A percentile compares a stretch with the other conserved stretches of the same genome.
phyloP scores from a whole-genome alignment of 768 basidiomycete genomes.

The Macrolepiota fuliginosa region DNA sequence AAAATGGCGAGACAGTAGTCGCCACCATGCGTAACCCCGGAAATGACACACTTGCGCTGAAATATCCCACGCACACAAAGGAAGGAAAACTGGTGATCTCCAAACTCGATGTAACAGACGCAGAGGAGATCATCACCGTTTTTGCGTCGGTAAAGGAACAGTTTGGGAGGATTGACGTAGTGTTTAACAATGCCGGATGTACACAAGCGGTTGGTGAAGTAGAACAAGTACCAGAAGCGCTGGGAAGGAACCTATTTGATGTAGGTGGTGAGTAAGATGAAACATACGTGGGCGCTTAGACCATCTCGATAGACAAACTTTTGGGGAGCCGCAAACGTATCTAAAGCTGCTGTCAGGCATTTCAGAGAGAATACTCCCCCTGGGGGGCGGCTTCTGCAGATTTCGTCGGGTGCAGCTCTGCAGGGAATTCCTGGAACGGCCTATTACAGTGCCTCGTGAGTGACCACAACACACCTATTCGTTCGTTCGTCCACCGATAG shows the following conservation, averaged over 20 bases:
- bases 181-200: conserved; percentile 37
- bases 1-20: conserved; percentile 35
- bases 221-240: conserved; percentile 33
- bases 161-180: conserved; percentile 34
- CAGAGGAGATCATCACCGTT: conserved; percentile 25
- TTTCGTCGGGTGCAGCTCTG: conserved; percentile 30
- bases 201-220: conserved; percentile 29
- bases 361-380: conserved; percentile 39
- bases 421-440: conserved; percentile 24
- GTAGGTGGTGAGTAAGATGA: conserved; percentile 8
- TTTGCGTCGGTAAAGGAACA: conserved; percentile 27
- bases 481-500: background rate
- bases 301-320: conserved; percentile 21
- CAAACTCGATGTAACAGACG: conserved; percentile 33
- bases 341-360: conserved; percentile 27
- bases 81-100: conserved; percentile 29
- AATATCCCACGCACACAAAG: conserved; percentile 20
- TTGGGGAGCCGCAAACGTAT: conserved; percentile 33
- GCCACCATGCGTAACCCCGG: conserved; percentile 37
- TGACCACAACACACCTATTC: background rate
- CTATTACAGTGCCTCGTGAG: conserved; percentile 24
- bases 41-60: conserved; percentile 21
- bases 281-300: background rate
- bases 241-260: conserved; percentile 38
- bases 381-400: conserved; percentile 37